Base-by-base conservation (phyloP, 1,139 yeast genomes). In the Pichia sp. region DNA sequence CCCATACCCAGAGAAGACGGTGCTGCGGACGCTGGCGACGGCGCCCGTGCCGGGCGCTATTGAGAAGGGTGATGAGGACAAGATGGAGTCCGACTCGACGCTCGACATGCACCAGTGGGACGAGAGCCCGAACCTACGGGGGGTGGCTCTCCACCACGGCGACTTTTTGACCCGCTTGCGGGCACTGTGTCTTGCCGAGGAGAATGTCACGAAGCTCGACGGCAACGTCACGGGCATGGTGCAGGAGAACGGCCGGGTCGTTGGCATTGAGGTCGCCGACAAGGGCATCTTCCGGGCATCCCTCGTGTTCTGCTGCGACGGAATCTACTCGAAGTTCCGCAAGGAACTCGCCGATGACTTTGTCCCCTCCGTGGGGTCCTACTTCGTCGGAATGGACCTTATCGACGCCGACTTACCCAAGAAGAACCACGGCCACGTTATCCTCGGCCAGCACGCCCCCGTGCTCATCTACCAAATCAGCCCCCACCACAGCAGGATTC, bases 241-340 rank as follows among this genome's bases (percentile, higher is more conserved):
- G 47, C 74, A 81, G 55, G 79, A 79, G 59, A 77, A 76, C 49
- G 69, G 72, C 5, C 80, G 76, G 31, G 87, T 89, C 10, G 71
- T 77, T 16, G 98, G 98, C 16, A 90, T 90, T 36, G 74, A 74
- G 67, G 79, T 75, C 47, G 70, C 73, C 38, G 73, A 72, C 23
- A 66, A 70, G 15, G 66, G 66, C 13, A 67, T 72, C 19, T 83
- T 78, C 71, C 71, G 72, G 46, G 88, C 87, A 4, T 80, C 84
- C 56, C 68, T 90, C 58, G 86, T 92, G 6, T 76, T 92, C 41
- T 80, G 88, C 54, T 90, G 96, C 66, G 99, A 93, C 71, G 99
- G 99, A 54, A 92, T 93, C 57, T 90, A 90, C 66, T 90, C 97
- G 57, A 90, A 87, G 70, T 90, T 93, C 75, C 81, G 99, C 68